Evolutionary conservation across 495 filamentous ascomycete genomes (phyloP).

Genomic region (Aspergillus ellipticus): DNA sequence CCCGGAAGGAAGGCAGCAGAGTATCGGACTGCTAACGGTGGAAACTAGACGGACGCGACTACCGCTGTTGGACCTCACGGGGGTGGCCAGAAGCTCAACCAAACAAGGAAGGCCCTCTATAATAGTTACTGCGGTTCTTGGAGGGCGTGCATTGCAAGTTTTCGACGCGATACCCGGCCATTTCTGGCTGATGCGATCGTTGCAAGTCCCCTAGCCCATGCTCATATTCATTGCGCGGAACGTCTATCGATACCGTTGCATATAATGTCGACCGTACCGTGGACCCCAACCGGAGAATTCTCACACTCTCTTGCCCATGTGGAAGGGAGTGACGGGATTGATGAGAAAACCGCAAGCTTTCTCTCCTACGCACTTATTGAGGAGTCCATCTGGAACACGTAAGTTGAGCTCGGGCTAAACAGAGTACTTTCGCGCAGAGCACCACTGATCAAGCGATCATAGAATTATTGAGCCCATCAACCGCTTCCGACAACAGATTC

Average conservation of each 20-base stretch:
- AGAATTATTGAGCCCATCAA: constrained; percentile 2
- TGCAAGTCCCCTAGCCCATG: constrained; percentile 13
- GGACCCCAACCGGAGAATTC: constrained; percentile 10
- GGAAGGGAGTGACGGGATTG: not conserved
- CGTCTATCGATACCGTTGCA: constrained; percentile 12
- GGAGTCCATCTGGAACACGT: not conserved
- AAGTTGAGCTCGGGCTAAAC: not conserved
- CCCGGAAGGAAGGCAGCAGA: not conserved
- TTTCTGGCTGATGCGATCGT: constrained; percentile 11
- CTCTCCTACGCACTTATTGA: not conserved
- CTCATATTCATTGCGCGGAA: constrained; percentile 13
- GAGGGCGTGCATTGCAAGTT: constrained; percentile 8
- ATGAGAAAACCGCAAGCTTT: not conserved
- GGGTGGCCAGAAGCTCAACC: not conserved
- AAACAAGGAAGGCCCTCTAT: not conserved
- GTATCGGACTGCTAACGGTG: not conserved
- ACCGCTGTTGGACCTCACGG: not conserved
- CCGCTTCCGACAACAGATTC: not conserved
- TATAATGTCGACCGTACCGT: constrained; percentile 11
- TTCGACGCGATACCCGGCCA: not conserved
- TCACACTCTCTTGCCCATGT: constrained; percentile 9
- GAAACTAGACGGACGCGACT: not conserved
- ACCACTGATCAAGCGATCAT: no score
- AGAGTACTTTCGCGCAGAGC: no score
- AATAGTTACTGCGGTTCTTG: constrained; percentile 3